Conservation (phyloP, 768 basidiomycete species). For the Pleurotus ostreatus region DNA sequence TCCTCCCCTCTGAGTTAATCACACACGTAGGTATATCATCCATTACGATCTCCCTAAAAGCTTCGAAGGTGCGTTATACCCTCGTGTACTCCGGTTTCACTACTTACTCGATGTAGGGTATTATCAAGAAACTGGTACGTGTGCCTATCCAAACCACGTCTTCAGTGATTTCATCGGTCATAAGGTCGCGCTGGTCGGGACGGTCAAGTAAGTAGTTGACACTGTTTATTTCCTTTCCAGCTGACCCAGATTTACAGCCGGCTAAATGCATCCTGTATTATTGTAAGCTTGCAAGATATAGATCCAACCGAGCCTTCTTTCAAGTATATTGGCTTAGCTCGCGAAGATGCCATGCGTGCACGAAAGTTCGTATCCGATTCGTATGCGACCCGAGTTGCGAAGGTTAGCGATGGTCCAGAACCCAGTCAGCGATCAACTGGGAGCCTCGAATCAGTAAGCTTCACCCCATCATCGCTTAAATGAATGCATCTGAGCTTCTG, state of each 20-base stretch:
- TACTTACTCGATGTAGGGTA: conserved; percentile 45
- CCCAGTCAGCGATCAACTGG: conserved; percentile 66
- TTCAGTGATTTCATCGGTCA: not conserved
- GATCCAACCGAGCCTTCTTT: not conserved
- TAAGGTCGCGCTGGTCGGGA: conserved; percentile 79
- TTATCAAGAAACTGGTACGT: conserved; percentile 81
- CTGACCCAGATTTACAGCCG: conserved; percentile 39
- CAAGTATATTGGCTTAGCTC: conserved; percentile 37
- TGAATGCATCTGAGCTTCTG: not conserved
- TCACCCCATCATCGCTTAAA: not conserved
- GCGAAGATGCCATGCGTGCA: conserved; percentile 66
- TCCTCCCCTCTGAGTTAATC: not conserved
- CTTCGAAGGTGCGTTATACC: conserved; percentile 57
- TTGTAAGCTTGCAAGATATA: conserved; percentile 39
- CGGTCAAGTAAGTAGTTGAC: conserved; percentile 44
- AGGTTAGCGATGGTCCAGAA: conserved; percentile 43
- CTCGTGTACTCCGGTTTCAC: not conserved
- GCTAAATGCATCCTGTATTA: conserved; percentile 82
- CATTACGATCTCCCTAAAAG: conserved; percentile 83
- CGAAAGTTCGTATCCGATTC: conserved; percentile 45
- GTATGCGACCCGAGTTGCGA: conserved; percentile 43
- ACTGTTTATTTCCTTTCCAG: not conserved
- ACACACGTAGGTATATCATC: conserved; percentile 55
- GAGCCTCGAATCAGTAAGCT: conserved; percentile 55
- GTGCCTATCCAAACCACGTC: not conserved